These are phyloP conservation scores for Annulohypoxylon bovei DNA, from an alignment of 495 filamentous ascomycete species.

Conservation along the genomic window DNA sequence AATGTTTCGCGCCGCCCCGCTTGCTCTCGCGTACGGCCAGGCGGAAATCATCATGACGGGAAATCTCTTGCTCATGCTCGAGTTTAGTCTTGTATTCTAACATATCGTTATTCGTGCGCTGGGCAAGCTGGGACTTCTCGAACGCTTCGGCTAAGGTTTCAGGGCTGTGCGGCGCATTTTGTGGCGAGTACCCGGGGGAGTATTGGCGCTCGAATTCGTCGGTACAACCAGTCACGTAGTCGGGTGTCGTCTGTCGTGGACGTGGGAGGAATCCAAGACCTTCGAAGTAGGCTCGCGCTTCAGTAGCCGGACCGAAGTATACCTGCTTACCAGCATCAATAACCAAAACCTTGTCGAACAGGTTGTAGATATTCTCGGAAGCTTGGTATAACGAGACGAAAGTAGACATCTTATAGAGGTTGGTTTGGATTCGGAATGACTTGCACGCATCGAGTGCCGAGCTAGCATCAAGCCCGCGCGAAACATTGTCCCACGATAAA, in stretches of 20 bases:
- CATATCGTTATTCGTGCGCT: constrained; percentile 72
- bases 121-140: constrained; percentile 66
- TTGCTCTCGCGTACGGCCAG: constrained; percentile 81
- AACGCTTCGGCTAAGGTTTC: constrained; percentile 74
- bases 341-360: constrained; percentile 89
- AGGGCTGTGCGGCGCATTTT: constrained; percentile 73
- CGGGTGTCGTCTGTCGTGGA: constrained; percentile 84
- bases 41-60: constrained; percentile 77
- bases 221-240: constrained; percentile 86
- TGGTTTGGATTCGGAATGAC: constrained; percentile 78
- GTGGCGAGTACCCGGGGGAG: constrained; percentile 66
- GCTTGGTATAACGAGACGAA: constrained; percentile 88
- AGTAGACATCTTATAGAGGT: constrained; percentile 80
- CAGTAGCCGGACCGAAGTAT: constrained; percentile 76
- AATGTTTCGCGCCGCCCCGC: constrained; percentile 72
- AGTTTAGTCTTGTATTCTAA: constrained; percentile 68
- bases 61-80: constrained; percentile 63
- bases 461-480: constrained; percentile 82
- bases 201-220: constrained; percentile 85
- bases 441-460: constrained; percentile 80
- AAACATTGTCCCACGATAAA: constrained; percentile 84
- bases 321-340: constrained; percentile 82
- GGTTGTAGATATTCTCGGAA: constrained; percentile 82
- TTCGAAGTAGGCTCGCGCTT: constrained; percentile 83
- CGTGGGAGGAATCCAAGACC: constrained; percentile 79